Conservation (phyloP, 257 asterid species). For the Penstemon davidsonii region DNA sequence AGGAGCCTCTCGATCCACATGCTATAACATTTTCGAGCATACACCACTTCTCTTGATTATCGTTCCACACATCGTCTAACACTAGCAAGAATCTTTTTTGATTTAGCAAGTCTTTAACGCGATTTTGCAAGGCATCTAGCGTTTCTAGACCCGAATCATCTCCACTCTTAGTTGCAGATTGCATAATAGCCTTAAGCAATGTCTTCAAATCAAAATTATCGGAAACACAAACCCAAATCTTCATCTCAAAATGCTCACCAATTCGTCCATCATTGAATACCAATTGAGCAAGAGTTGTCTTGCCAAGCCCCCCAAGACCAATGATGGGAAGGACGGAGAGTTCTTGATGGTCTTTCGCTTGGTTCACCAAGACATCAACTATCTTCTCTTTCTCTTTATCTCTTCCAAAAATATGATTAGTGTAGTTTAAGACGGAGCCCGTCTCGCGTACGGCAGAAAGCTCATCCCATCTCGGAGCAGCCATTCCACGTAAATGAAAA, state of each 20-base stretch:
- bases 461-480: not conserved
- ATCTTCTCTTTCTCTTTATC: constrained; percentile 33
- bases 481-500: constrained; percentile 24
- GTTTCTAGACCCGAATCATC: not conserved
- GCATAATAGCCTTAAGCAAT: constrained; percentile 27
- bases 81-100: constrained; percentile 30
- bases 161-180: not conserved
- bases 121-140: constrained; percentile 20
- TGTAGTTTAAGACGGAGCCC: constrained; percentile 27
- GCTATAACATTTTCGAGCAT: constrained; percentile 5
- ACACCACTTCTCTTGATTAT: constrained; percentile 35
- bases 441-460: constrained; percentile 34
- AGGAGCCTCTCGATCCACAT: constrained; percentile 29
- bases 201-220: constrained; percentile 29
- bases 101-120: constrained; percentile 23
- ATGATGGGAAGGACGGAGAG: constrained; percentile 29
- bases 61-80: constrained; percentile 48
- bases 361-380: constrained; percentile 31
- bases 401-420: constrained; percentile 31
- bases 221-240: constrained; percentile 33
- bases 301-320: constrained; percentile 32
- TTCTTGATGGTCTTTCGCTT: constrained; percentile 8
- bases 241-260: constrained; percentile 11
- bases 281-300: constrained; percentile 21
- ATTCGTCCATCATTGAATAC: constrained; percentile 20